A percentile compares a stretch with the other conserved stretches of the same genome.
Evolutionary conservation across 169 alveolate genomes (phyloP).

Genomic region (Plasmodium adleri): DNA sequence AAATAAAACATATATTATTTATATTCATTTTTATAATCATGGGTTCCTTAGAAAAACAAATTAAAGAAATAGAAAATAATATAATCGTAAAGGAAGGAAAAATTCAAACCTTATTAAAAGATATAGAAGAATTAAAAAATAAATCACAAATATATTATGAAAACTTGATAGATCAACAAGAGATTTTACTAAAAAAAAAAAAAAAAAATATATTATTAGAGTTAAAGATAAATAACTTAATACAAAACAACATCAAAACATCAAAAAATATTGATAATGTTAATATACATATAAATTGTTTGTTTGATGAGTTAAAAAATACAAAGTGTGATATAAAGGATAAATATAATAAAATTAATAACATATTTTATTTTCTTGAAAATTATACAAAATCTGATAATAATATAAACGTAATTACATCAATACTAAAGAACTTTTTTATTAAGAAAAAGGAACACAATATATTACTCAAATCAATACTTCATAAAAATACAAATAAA

Average conservation of each 20-base stretch:
- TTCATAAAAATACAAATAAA: slow-evolving; percentile 17
- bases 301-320: slow-evolving; percentile 22
- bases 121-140: slow-evolving; percentile 44
- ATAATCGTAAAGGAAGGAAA: slow-evolving; percentile 36
- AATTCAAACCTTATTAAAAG: slow-evolving; percentile 33
- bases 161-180: slow-evolving; percentile 67
- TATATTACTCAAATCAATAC: slow-evolving; percentile 25
- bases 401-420: slow-evolving; percentile 8
- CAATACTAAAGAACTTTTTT: slow-evolving; percentile 44
- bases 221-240: slow-evolving; percentile 46
- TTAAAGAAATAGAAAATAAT: slow-evolving; percentile 60
- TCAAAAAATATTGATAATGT: slow-evolving; percentile 22
- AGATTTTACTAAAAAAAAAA: slow-evolving; percentile 29
- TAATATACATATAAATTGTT: slow-evolving; percentile 12
- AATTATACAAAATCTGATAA: slow-evolving; percentile 7
- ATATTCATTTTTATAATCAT: slow-evolving; percentile 11
- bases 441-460: slow-evolving; percentile 44
- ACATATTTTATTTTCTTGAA: slow-evolving; percentile 5
- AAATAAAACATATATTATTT: not conserved
- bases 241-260: slow-evolving; percentile 28
- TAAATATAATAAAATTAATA: slow-evolving; percentile 16
- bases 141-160: slow-evolving; percentile 37
- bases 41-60: slow-evolving; percentile 56
- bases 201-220: slow-evolving; percentile 44
- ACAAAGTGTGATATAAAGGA: slow-evolving; percentile 35